Base-by-base conservation (phyloP, 164 flowering plant species). In the Aristolochia contorta region DNA sequence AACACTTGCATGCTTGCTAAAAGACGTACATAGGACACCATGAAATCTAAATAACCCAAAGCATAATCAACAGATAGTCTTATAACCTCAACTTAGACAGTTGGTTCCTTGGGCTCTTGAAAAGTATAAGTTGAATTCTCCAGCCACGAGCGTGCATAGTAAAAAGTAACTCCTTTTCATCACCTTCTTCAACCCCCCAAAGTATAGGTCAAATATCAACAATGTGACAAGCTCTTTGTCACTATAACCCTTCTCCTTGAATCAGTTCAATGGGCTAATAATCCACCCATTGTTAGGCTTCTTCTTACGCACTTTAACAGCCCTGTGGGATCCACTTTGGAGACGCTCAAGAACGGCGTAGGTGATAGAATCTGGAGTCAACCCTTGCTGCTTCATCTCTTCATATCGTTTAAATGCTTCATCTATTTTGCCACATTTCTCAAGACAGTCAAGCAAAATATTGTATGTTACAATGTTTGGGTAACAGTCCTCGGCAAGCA, bases 391-490 rank as follows among this genome's bases (percentile, higher is more conserved):
- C 69, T 86, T 93, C 58, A 93, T 74, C 67, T 84, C 83, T 23
- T 85, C 83, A 75, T 93, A 93, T 59, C 90, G 56, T 72, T 87
- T 88, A 25, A 88, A 80, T n/a, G 96, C 97, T 60, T 90, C 87
- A 25, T 94, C 79, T 46, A 84, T 80, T 74, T 84, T 86, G 20
- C 98, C 96, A 75, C 79, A 67, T 65, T 64, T 86, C 66, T 87
- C 92, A 47, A 93, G 85, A 72, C 98, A 90, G 60, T 93, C 94
- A 7, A 93, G 82, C 58, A 93, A 75, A 51, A 90, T 93, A 67
- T 93, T 93, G 75, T 90, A 93, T 16, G 98, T 90, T 23, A 93
- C 94, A 60, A 84, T 83, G 70, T 90, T 93, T 25, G 96, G 98
- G 59, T 47, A 76, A 65, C 96, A 93, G 20, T 87, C 91, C 50